Percentiles rank a stretch among this genome's conserved stretches.
Evolutionary conservation across 257 asterid genomes (phyloP).

Genomic region (Schizonepeta tenuifolia): DNA sequence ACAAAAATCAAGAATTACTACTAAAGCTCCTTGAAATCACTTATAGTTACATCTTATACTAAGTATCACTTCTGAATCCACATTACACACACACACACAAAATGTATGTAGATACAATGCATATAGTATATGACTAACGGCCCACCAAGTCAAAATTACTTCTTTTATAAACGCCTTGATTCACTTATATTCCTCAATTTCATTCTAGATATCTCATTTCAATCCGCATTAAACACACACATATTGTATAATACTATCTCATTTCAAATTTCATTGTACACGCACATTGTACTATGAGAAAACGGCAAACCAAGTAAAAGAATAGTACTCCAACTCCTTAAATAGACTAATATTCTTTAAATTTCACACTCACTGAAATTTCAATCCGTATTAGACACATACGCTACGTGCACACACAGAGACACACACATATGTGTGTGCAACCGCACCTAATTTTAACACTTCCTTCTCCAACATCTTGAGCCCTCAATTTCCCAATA

Average conservation of each 20-base stretch:
- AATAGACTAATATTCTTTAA: conserved; percentile 1
- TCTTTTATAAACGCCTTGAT: background rate
- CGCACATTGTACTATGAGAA: too few relatives aligned
- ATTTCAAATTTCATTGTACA: too few relatives aligned
- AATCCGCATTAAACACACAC: background rate
- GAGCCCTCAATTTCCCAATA: conserved; percentile 62
- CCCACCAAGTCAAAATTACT: background rate
- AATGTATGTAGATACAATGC: background rate
- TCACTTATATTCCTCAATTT: conserved; percentile 5
- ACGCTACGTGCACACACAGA: too few relatives aligned
- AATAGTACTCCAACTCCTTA: background rate
- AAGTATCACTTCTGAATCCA: background rate
- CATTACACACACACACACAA: background rate
- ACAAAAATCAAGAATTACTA: background rate
- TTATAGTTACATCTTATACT: background rate
- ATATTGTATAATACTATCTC: too few relatives aligned
- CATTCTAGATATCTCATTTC: background rate
- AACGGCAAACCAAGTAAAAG: background rate
- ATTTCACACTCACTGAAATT: too few relatives aligned
- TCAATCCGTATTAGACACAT: too few relatives aligned
- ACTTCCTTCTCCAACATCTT: conserved; percentile 89
- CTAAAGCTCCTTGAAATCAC: too few relatives aligned
- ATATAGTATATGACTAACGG: background rate
- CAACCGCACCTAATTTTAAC: conserved; percentile 77
- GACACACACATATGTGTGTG: too few relatives aligned